These are phyloP conservation scores for Russula virescens DNA, from an alignment of 768 basidiomycete genomes.

Conservation along the genomic window DNA sequence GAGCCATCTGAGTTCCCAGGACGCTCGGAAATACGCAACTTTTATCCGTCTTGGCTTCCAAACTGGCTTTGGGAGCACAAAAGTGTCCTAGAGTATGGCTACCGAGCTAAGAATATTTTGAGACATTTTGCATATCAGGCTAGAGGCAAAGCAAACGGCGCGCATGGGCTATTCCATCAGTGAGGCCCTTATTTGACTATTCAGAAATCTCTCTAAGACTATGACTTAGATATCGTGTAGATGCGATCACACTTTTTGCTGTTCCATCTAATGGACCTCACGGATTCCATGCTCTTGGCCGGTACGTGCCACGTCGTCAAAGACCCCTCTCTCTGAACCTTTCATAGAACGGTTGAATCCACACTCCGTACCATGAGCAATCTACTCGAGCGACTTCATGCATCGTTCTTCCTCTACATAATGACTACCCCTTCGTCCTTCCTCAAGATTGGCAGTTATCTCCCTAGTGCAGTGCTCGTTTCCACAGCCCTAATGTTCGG, in stretches of 20 bases:
- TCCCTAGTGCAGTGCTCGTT: conserved; percentile 82
- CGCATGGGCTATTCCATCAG: conserved; percentile 89
- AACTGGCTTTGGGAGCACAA: conserved; percentile 36
- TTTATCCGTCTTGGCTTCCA: conserved; percentile 44
- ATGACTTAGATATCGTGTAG: conserved; percentile 74
- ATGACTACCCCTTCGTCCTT: conserved; percentile 60
- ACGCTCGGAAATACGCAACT: conserved; percentile 27
- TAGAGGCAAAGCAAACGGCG: conserved; percentile 75
- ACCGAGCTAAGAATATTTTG: conserved; percentile 59
- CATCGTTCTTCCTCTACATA: conserved; percentile 96
- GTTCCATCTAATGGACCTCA: conserved; percentile 87
- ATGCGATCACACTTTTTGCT: conserved; percentile 87
- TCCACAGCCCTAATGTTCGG: conserved; percentile 81
- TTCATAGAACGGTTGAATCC: conserved; percentile 71
- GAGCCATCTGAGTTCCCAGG: conserved; percentile 41
- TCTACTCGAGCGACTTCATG: conserved; percentile 90
- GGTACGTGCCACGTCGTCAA: conserved; percentile 41
- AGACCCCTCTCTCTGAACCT: not conserved
- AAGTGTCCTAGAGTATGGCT: conserved; percentile 46
- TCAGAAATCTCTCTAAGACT: not conserved
- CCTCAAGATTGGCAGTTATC: conserved; percentile 84
- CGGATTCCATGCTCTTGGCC: conserved; percentile 89
- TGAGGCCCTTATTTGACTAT: conserved; percentile 33
- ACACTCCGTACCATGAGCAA: conserved; percentile 89
- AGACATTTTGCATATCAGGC: conserved; percentile 72